These are phyloP conservation scores for Coemansia sp. DNA, from an alignment of 192 early-diverging fungal species.

Conservation along the genomic window DNA sequence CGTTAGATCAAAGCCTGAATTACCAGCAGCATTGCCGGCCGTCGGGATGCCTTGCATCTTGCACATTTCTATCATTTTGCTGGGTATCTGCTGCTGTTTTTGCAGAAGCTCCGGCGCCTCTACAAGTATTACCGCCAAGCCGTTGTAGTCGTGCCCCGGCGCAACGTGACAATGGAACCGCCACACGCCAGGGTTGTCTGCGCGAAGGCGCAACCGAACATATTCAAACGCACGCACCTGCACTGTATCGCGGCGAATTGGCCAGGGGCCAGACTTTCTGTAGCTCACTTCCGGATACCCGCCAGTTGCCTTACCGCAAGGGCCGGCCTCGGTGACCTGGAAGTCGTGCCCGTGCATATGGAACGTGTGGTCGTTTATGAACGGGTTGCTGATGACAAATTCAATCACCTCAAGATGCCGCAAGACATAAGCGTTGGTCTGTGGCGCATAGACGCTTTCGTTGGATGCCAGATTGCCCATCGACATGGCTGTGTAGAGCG, in stretches of 20 bases:
- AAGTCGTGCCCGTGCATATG: conserved; percentile 59
- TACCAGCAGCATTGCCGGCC: conserved; percentile 72
- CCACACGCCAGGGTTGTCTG: conserved; percentile 79
- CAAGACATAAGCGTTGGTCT: conserved; percentile 57
- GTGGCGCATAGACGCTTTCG: conserved; percentile 56
- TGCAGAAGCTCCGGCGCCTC: conserved; percentile 63
- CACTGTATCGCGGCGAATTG: conserved; percentile 65
- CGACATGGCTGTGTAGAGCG: conserved; percentile 58
- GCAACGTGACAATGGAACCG: conserved; percentile 74
- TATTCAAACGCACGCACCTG: conserved; percentile 55
- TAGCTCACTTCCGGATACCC: too few species aligned
- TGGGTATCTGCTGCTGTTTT: conserved; percentile 9
- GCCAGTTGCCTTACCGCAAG: too few species aligned
- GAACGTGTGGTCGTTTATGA: conserved; percentile 78
- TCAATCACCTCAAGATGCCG: conserved; percentile 59
- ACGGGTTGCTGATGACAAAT: conserved; percentile 64
- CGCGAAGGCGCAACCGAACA: conserved; percentile 63
- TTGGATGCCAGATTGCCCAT: conserved; percentile 49
- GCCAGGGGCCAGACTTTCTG: not conserved
- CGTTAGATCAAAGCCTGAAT: conserved; percentile 58
- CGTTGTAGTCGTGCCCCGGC: conserved; percentile 54
- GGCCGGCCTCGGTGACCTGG: too few species aligned
- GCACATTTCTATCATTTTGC: conserved; percentile 57
- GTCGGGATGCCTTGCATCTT: conserved; percentile 51
- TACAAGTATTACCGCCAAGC: conserved; percentile 64